These are phyloP conservation scores for Naganishia antarctica DNA, from an alignment of 768 basidiomycete species.

Conservation along the genomic window DNA sequence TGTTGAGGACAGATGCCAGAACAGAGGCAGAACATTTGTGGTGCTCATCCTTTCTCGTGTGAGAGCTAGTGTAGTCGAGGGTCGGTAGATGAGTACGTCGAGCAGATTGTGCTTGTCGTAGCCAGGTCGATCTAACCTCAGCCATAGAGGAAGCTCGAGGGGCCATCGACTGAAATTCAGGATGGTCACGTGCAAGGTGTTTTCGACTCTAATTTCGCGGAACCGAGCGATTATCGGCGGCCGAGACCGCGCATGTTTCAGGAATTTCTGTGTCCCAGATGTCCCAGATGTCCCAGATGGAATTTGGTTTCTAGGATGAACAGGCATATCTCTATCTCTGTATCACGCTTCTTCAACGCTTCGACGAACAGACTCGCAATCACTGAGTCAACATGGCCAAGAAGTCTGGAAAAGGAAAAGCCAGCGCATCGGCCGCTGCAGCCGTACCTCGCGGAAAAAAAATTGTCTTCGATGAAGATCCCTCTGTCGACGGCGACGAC, in stretches of 20 bases:
- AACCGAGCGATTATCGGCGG: neutral
- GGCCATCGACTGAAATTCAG: conserved; percentile 9
- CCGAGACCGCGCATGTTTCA: neutral
- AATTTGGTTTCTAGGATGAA: neutral
- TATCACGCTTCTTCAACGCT: no score
- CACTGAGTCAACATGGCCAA: neutral
- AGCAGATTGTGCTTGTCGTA: no score
- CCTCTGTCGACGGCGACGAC: conserved; percentile 15
- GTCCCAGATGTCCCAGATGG: no score
- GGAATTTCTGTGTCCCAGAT: conserved; percentile 6
- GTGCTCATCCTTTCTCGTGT: conserved; percentile 42
- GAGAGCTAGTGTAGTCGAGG: no score
- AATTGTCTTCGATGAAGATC: conserved; percentile 27
- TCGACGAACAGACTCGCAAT: no score
- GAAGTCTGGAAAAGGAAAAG: neutral
- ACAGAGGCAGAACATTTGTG: conserved; percentile 84
- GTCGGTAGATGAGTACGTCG: no score
- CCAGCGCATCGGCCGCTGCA: neutral
- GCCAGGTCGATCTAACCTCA: no score
- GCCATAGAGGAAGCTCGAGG: neutral
- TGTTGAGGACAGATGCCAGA: conserved; percentile 85
- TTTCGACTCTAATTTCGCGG: neutral
- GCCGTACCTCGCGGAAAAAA: conserved; percentile 20
- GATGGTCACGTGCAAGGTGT: neutral
- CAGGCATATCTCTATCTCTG: no score